Evolutionary conservation across 192 early-diverging fungal species (phyloP).

Genomic region (Allomyces macrogynus): DNA sequence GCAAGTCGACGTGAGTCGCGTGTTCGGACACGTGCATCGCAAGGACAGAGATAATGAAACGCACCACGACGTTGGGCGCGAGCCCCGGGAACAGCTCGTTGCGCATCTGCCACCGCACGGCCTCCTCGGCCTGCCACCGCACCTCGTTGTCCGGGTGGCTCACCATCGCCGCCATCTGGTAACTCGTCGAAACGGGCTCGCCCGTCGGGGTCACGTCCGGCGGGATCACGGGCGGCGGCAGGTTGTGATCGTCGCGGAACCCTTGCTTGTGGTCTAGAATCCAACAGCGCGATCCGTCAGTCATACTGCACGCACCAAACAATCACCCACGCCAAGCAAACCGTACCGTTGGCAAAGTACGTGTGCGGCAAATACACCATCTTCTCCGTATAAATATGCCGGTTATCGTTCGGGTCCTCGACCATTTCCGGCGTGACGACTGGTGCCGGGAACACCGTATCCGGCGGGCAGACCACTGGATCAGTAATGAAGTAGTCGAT

Average conservation of each 20-base stretch:
- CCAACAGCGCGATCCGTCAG: too few species aligned
- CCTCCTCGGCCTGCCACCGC: constrained; percentile 58
- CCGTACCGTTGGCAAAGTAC: constrained; percentile 59
- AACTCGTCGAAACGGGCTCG: constrained; percentile 7
- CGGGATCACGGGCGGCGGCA: constrained; percentile 8
- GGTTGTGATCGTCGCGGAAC: constrained; percentile 59
- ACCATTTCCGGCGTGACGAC: constrained; percentile 17
- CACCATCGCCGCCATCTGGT: constrained; percentile 5
- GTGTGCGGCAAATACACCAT: constrained; percentile 80
- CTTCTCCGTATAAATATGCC: constrained; percentile 55
- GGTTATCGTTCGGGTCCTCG: constrained; percentile 5
- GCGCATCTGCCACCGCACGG: constrained; percentile 63
- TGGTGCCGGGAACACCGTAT: constrained; percentile 38
- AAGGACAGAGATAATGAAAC: too few species aligned
- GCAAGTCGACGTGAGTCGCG: too few species aligned
- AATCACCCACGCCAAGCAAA: too few species aligned
- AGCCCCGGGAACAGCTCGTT: constrained; percentile 64
- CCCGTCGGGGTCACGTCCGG: constrained; percentile 9
- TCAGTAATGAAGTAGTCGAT: constrained; percentile 65
- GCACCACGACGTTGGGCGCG: constrained; percentile 44
- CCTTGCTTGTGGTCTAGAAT: constrained; percentile 61
- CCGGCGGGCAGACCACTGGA: constrained; percentile 49
- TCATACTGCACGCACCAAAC: too few species aligned
- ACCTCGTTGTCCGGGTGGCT: constrained; percentile 9
- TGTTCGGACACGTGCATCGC: too few species aligned